These are phyloP conservation scores for Pestalotiopsis sp. DNA, from an alignment of 2,329 filamentous ascomycete species.

Conservation along the genomic window DNA sequence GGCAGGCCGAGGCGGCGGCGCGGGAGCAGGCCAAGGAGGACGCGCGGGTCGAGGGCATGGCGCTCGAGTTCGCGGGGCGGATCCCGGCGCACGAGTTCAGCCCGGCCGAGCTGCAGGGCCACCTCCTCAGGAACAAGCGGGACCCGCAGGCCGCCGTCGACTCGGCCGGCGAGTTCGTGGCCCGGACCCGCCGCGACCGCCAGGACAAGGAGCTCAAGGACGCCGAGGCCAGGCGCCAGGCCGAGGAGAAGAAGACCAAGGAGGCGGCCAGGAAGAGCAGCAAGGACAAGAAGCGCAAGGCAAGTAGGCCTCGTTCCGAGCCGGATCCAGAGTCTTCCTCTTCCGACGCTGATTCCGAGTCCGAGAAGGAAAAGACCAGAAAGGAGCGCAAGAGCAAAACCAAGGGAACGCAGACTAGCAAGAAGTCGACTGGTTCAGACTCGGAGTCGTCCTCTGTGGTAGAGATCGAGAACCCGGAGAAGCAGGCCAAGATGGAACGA, in stretches of 20 bases:
- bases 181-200: conserved; percentile 46
- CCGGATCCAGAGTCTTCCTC: conserved; percentile 5
- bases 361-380: neutral
- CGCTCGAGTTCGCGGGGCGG: conserved; percentile 48
- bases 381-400: neutral
- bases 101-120: conserved; percentile 64
- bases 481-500: neutral
- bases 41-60: conserved; percentile 47
- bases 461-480: neutral
- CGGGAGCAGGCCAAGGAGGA: conserved; percentile 37
- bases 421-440: neutral
- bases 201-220: conserved; percentile 36
- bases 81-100: conserved; percentile 61
- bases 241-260: conserved; percentile 27
- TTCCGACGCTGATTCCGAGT: neutral
- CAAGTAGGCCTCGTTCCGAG: conserved; percentile 25
- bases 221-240: conserved; percentile 34
- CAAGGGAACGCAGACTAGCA: neutral
- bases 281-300: conserved; percentile 43
- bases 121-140: conserved; percentile 59
- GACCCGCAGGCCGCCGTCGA: conserved; percentile 51
- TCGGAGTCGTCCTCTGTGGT: neutral
- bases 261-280: conserved; percentile 43
- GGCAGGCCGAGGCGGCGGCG: conserved; percentile 30
- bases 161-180: conserved; percentile 51